Base-by-base conservation (phyloP, 2,329 filamentous ascomycete genomes). In the Diplodia sapinea region DNA sequence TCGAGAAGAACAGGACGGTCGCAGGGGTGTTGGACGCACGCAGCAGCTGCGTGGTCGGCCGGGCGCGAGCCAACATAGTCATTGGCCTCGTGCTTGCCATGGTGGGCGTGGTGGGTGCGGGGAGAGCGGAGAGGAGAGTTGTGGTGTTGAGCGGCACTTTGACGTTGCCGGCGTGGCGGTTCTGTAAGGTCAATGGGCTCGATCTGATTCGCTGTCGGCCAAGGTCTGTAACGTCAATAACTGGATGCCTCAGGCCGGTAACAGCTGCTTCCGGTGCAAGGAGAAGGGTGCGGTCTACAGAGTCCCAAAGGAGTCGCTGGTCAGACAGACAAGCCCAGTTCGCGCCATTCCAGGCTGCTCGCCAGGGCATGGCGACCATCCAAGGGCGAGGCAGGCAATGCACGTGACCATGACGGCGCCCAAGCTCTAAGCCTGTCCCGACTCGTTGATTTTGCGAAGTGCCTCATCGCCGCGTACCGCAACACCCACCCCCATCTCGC, bases 1-100 rank as follows among this genome's bases (percentile, higher is more conserved):
- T 87, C 70, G 86, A 88, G 83, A 90, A 89, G 80, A 84, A 82
- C 80, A 84, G 83, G 79, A 82, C 82, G 73, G 83, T 79, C 81
- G 80, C 75, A 69, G 79, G 74, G 70, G 79, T 77, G 70, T 77
- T 73, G 71, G 79, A 77, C 70, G 77, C 71, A 72, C 75, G 72
- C 69, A 81, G 75, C 65, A 80, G 74, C 51, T 68, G 66, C n/a
- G 51, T 47, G 26, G 59, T 36, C 20, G 66, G 59, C 57, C 66
- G 38, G 54, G 78, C 74, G 74, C 82, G 81, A 71, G 79, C 79
- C 73, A 85, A 79, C 76, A 80, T 80, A 56, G 75, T 80, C 75
- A 84, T 76, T 75, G 82, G 78, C 74, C 80, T 80, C 71, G 80
- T 78, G 74, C 79, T 79, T 73, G 83, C 81, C 82, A 84, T 84